These are phyloP conservation scores for Phaeomoniella chlamydospora DNA, from an alignment of 2,329 filamentous ascomycete species.

Conservation along the genomic window DNA sequence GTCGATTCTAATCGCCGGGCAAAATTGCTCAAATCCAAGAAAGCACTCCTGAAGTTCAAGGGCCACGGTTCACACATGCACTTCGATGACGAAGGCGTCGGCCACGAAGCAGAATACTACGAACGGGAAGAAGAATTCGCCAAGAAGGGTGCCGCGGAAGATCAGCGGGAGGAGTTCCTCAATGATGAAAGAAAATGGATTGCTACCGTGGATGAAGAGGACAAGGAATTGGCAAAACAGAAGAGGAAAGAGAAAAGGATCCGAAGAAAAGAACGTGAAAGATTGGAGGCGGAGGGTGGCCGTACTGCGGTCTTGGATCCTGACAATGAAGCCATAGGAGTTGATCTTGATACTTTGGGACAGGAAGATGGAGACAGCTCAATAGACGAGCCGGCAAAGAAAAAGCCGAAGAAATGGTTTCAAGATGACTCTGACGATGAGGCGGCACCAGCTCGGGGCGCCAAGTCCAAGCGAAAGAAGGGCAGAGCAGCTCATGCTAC, in stretches of 20 bases:
- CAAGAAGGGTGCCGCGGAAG: slow-evolving; percentile 58
- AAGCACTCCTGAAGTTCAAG: slow-evolving; percentile 82
- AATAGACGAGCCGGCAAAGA: slow-evolving; percentile 14
- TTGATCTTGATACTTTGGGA: slow-evolving; percentile 17
- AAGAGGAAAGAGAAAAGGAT: slow-evolving; percentile 43
- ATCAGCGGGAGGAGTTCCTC: slow-evolving; percentile 64
- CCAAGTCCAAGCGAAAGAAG: slow-evolving; percentile 12
- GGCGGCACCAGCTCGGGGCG: neutral
- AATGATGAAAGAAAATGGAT: slow-evolving; percentile 60
- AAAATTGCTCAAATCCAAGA: slow-evolving; percentile 90
- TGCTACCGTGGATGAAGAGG: slow-evolving; percentile 59
- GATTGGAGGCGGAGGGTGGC: slow-evolving; percentile 19
- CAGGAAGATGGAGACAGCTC: slow-evolving; percentile 12
- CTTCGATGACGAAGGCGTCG: slow-evolving; percentile 55
- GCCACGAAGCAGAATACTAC: slow-evolving; percentile 77
- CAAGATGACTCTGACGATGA: slow-evolving; percentile 13
- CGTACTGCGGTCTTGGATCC: slow-evolving; percentile 9
- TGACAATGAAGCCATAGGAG: slow-evolving; percentile 15
- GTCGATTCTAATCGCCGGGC: slow-evolving; percentile 92
- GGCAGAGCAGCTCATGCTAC: slow-evolving; percentile 8
- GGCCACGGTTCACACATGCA: slow-evolving; percentile 72
- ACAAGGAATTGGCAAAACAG: slow-evolving; percentile 67
- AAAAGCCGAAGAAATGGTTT: slow-evolving; percentile 26
- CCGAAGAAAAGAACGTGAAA: slow-evolving; percentile 22
- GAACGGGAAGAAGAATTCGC: slow-evolving; percentile 72